Conservation (phyloP, 768 basidiomycete genomes). For the Mycena floridula region DNA sequence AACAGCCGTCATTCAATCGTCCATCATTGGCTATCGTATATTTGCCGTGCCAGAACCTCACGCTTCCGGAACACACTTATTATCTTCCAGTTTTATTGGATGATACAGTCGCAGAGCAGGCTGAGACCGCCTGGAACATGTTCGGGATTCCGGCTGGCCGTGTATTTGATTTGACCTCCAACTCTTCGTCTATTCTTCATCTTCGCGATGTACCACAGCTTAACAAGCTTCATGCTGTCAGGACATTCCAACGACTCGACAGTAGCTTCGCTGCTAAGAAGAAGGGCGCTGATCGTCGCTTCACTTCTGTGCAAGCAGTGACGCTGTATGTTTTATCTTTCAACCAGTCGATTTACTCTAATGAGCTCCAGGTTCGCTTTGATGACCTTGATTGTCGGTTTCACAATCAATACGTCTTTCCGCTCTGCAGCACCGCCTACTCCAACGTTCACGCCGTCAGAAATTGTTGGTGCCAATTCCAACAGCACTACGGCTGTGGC, state of each 20-base stretch:
- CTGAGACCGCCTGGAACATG: no score
- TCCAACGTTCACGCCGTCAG: constrained; percentile 26
- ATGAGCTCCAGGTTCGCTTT: constrained; percentile 50
- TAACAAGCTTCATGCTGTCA: not conserved
- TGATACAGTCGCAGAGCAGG: constrained; percentile 14
- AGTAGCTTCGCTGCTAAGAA: no score
- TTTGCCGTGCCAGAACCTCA: constrained; percentile 42
- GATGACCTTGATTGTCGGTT: constrained; percentile 62
- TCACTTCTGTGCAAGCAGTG: constrained; percentile 50
- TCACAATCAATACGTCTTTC: constrained; percentile 47
- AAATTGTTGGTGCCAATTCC: constrained; percentile 5
- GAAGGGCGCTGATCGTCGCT: no score
- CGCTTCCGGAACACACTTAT: constrained; percentile 31
- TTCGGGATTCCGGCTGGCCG: constrained; percentile 36
- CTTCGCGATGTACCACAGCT: constrained; percentile 25
- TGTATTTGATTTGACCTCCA: constrained; percentile 24
- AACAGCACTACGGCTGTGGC: constrained; percentile 3
- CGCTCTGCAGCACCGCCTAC: constrained; percentile 25
- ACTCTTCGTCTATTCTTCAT: constrained; percentile 5
- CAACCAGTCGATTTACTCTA: constrained; percentile 4
- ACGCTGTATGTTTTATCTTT: constrained; percentile 49
- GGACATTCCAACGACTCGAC: constrained; percentile 28
- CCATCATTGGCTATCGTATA: constrained; percentile 67
- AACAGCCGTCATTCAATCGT: constrained; percentile 25
- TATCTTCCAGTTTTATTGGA: constrained; percentile 57